Conservation (phyloP, 78 protist species). For the Bigelowiella natans region DNA sequence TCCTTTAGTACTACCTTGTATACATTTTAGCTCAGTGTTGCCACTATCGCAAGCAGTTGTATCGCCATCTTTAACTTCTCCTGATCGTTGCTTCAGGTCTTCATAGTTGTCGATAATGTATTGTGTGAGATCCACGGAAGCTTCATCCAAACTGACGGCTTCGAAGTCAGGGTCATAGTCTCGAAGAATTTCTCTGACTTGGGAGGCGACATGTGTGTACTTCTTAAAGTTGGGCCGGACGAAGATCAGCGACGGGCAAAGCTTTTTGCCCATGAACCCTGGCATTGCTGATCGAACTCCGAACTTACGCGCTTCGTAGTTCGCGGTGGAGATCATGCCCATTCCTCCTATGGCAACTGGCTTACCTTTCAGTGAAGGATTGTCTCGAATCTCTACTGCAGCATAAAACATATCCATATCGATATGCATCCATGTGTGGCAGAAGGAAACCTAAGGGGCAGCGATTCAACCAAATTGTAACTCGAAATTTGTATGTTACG, state of each 20-base stretch:
- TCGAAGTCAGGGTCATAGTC: conserved; percentile 18
- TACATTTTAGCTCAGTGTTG: too few relatives aligned
- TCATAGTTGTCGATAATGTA: too few relatives aligned
- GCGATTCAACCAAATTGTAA: too few relatives aligned
- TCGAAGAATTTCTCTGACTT: neutral
- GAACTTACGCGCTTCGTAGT: conserved; percentile 20
- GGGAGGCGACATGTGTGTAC: neutral
- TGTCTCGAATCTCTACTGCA: conserved; percentile 32
- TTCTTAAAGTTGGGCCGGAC: conserved; percentile 6
- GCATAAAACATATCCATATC: conserved; percentile 69
- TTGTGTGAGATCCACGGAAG: too few relatives aligned
- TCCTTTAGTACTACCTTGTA: too few relatives aligned
- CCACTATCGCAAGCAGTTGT: too few relatives aligned
- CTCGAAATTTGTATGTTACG: too few relatives aligned
- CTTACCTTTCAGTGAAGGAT: conserved; percentile 30
- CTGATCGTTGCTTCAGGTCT: too few relatives aligned
- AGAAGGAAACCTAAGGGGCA: too few relatives aligned
- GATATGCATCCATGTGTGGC: conserved; percentile 34
- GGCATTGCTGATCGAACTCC: conserved; percentile 38
- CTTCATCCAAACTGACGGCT: conserved; percentile 15
- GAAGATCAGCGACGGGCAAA: neutral
- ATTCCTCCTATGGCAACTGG: conserved; percentile 31
- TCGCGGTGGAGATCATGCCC: conserved; percentile 29
- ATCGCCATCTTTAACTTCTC: too few relatives aligned
- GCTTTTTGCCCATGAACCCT: conserved; percentile 7